Conservation (phyloP, 108 stramenopile species). For the Stephanodiscus minutulus region DNA sequence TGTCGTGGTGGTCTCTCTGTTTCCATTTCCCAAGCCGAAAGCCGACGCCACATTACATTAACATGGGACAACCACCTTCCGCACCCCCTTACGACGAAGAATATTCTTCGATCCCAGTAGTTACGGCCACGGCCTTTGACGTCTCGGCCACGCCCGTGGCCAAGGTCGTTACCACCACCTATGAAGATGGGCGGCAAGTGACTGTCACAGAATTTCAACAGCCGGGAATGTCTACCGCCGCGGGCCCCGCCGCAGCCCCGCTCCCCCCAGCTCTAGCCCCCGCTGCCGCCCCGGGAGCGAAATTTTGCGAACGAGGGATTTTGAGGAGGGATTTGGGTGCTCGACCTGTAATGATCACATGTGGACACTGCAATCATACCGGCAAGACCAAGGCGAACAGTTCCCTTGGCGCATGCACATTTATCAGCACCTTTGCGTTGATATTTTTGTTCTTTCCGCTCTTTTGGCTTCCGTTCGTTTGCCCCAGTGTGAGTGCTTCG, state of each 20-base stretch:
- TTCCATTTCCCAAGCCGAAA: no score
- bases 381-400: slow-evolving; percentile 16
- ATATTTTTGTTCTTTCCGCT: slow-evolving; percentile 33
- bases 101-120: slow-evolving; percentile 14
- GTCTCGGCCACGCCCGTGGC: slow-evolving; percentile 10
- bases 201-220: slow-evolving; percentile 38
- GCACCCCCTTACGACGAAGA: slow-evolving; percentile 30
- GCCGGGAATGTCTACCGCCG: slow-evolving; percentile 3
- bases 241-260: slow-evolving; percentile 14
- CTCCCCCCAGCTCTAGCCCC: no score
- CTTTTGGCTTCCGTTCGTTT: slow-evolving; percentile 42
- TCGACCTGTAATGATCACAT: slow-evolving; percentile 15
- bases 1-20: no score
- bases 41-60: background rate
- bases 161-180: slow-evolving; percentile 34
- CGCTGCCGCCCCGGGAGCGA: background rate
- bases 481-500: slow-evolving; percentile 19
- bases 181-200: slow-evolving; percentile 45
- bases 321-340: slow-evolving; percentile 39
- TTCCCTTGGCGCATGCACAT: slow-evolving; percentile 35
- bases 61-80: slow-evolving; percentile 16
- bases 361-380: slow-evolving; percentile 33
- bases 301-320: background rate
- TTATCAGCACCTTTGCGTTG: slow-evolving; percentile 29
- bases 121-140: slow-evolving; percentile 7